Conservation (phyloP, 345 rosid genomes). For the Lagerstroemia speciosa region DNA sequence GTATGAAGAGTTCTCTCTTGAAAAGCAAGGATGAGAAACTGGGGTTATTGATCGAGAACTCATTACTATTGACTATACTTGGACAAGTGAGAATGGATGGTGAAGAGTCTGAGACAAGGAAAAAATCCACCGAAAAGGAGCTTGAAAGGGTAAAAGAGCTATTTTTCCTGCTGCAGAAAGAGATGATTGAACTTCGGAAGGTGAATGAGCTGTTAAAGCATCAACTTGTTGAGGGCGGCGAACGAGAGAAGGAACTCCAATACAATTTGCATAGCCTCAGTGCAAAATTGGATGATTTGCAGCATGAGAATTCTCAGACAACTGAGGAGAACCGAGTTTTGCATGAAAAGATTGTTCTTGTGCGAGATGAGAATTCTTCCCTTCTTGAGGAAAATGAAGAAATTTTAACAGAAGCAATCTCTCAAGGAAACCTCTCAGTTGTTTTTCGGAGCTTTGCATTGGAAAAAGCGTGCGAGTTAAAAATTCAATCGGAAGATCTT, state of each 20-base stretch:
- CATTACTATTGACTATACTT: conserved; percentile 51
- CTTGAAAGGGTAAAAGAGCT: conserved; percentile 22
- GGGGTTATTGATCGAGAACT: conserved; percentile 60
- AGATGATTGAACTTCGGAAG: conserved; percentile 46
- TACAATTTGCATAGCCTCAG: conserved; percentile 32
- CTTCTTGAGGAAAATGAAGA: conserved; percentile 54
- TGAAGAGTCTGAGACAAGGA: conserved; percentile 40
- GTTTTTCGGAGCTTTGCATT: conserved; percentile 42
- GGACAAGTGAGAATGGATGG: conserved; percentile 43
- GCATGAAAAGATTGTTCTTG: conserved; percentile 32
- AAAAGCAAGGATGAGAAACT: conserved; percentile 53
- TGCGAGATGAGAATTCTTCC: conserved; percentile 32
- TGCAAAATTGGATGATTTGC: conserved; percentile 32
- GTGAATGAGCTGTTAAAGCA: conserved; percentile 47
- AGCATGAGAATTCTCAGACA: conserved; percentile 39
- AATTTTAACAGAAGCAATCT: conserved; percentile 41
- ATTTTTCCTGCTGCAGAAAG: conserved; percentile 32
- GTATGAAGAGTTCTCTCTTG: conserved; percentile 43
- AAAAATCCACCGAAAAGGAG: conserved; percentile 33
- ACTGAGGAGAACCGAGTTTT: conserved; percentile 36
- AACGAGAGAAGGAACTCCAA: conserved; percentile 29
- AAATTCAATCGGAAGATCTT: conserved; percentile 37
- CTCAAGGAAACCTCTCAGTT: conserved; percentile 35
- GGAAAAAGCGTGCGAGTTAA: conserved; percentile 46
- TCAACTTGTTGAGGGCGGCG: conserved; percentile 34